Conservation (phyloP, 305 asterid genomes). For the Ajuga reptans region DNA sequence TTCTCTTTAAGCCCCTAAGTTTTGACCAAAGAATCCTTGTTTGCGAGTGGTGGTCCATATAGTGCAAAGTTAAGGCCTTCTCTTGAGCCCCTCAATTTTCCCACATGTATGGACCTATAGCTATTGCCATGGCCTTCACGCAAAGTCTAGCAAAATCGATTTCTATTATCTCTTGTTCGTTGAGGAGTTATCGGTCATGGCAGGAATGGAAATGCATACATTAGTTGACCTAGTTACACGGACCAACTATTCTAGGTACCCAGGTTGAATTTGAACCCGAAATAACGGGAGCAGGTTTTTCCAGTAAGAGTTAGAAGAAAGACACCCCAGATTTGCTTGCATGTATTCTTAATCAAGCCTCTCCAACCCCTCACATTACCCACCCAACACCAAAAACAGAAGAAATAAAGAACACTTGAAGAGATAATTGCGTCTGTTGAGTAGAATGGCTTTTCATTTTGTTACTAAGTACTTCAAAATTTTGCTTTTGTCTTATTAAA, state of each 20-base stretch:
- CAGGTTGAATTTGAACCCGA: not conserved
- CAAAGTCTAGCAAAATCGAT: not conserved
- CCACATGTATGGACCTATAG: not conserved
- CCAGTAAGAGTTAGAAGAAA: not conserved
- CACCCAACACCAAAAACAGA: not conserved
- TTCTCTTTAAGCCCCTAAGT: too few relatives aligned
- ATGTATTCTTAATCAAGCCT: not conserved
- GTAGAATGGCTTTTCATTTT: not conserved
- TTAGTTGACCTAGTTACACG: not conserved
- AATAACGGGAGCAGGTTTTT: not conserved
- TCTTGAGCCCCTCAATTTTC: not conserved
- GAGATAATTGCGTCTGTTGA: not conserved
- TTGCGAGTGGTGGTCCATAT: not conserved
- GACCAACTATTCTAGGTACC: not conserved
- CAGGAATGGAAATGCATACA: not conserved
- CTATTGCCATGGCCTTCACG: not conserved
- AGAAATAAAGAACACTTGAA: not conserved
- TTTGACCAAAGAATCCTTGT: not conserved
- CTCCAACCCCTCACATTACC: not conserved
- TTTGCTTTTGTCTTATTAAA: conserved; percentile 2
- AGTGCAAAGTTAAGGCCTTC: not conserved
- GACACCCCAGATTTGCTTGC: not conserved
- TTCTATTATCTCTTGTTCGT: not conserved
- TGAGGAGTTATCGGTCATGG: conserved; percentile 3
- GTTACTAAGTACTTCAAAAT: not conserved